A percentile compares a stretch with the other conserved stretches of the same genome.
Evolutionary conservation across 2,329 filamentous ascomycete species (phyloP).

Genomic region (Aspergillus chevalieri): DNA sequence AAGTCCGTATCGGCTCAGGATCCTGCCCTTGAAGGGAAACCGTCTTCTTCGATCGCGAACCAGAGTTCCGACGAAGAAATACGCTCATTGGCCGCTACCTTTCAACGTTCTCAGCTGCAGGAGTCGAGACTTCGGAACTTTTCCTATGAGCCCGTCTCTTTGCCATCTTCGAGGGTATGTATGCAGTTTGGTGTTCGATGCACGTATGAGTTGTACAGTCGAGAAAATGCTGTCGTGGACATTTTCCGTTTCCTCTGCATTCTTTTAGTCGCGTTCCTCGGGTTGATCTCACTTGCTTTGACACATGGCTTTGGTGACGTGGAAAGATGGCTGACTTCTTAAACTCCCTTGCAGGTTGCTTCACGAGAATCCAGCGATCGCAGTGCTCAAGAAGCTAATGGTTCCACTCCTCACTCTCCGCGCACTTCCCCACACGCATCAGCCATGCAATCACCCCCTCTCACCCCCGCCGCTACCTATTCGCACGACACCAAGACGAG

Average conservation of each 20-base stretch:
- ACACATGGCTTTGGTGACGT: not conserved
- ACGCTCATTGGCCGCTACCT: conserved; percentile 62
- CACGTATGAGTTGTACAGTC: not conserved
- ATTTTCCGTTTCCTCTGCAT: not conserved
- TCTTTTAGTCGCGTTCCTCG: not conserved
- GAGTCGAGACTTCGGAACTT: conserved; percentile 78
- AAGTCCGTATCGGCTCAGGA: conserved; percentile 22
- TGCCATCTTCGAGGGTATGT: conserved; percentile 54
- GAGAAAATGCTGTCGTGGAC: conserved; percentile 1
- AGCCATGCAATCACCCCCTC: conserved; percentile 76
- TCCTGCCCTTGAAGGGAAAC: conserved; percentile 6
- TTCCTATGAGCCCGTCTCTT: conserved; percentile 82
- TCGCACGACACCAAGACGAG: conserved; percentile 47
- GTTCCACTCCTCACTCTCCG: conserved; percentile 60
- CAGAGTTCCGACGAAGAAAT: conserved; percentile 55
- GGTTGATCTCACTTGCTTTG: not conserved
- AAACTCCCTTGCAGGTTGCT: conserved; percentile 26
- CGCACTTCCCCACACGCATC: conserved; percentile 61
- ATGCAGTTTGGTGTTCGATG: conserved; percentile 5
- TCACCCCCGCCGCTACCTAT: conserved; percentile 76
- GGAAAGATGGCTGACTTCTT: not conserved
- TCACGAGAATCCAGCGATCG: conserved; percentile 56
- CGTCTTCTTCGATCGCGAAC: conserved; percentile 12
- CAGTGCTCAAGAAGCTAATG: conserved; percentile 51
- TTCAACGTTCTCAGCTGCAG: conserved; percentile 72